These are phyloP conservation scores for Brassica hybrid DNA, from an alignment of 441 rosid genomes.

Conservation along the genomic window DNA sequence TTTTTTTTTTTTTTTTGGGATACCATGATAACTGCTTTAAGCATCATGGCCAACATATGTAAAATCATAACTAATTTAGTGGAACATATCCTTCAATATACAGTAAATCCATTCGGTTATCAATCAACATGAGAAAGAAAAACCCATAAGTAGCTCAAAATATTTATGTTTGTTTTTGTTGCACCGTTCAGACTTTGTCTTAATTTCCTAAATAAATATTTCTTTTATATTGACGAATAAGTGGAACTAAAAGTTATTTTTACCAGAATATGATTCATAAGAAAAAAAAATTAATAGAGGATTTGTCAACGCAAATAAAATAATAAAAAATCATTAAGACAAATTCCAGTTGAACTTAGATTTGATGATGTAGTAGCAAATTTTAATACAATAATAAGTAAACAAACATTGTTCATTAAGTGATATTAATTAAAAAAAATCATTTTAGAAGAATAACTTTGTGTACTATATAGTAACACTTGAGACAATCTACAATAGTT, in stretches of 20 bases:
- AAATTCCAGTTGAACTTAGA: background rate
- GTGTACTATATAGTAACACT: background rate
- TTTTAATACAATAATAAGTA: no score
- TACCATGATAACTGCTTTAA: background rate
- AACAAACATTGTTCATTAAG: background rate
- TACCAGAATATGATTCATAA: background rate
- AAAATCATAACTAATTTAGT: no score
- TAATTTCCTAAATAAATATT: background rate
- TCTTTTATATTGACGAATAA: background rate
- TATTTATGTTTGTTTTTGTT: background rate
- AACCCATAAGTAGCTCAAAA: no score
- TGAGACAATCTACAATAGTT: background rate
- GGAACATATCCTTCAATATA: no score
- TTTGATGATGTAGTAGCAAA: background rate
- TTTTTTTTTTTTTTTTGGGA: background rate
- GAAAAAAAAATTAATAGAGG: background rate
- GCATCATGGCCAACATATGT: no score
- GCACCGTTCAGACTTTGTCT: background rate
- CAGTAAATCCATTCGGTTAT: no score
- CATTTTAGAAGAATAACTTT: background rate
- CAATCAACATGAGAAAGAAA: no score
- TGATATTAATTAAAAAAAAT: background rate
- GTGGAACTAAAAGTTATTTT: background rate
- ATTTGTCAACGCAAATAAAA: background rate
- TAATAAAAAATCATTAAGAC: background rate